These are phyloP conservation scores for Colletotrichum aenigma DNA, from an alignment of 2,329 filamentous ascomycete species.

Conservation along the genomic window DNA sequence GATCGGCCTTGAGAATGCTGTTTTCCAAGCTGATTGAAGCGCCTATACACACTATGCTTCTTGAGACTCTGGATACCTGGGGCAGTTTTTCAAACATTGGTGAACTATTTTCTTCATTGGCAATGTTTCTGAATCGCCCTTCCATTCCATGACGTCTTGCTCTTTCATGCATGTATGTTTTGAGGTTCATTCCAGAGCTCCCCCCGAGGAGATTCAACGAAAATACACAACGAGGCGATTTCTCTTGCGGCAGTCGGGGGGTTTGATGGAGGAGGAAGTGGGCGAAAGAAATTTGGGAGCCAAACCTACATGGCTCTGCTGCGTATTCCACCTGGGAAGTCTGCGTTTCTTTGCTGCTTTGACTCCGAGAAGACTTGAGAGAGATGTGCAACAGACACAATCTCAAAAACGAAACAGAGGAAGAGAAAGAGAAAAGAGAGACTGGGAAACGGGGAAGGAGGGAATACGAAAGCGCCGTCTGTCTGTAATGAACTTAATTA, in stretches of 20 bases:
- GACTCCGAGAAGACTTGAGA: not conserved
- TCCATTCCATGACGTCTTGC: not conserved
- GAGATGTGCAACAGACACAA: not conserved
- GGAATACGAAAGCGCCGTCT: not conserved
- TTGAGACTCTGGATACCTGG: not conserved
- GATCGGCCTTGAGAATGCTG: slow-evolving; percentile 16
- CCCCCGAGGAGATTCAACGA: not conserved
- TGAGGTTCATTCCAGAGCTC: not conserved
- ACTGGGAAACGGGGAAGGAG: not conserved
- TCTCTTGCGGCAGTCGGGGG: too few relatives aligned
- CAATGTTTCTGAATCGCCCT: not conserved
- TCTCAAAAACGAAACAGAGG: not conserved
- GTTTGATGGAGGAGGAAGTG: not conserved
- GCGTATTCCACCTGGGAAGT: not conserved
- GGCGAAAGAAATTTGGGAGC: not conserved
- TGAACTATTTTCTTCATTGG: not conserved
- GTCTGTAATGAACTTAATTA: slow-evolving; percentile 9
- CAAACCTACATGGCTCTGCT: not conserved
- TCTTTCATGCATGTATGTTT: not conserved
- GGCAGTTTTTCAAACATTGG: not conserved
- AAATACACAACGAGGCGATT: not conserved
- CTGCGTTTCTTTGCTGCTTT: not conserved
- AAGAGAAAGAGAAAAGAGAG: not conserved
- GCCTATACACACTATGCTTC: not conserved
- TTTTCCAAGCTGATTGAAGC: slow-evolving; percentile 13